Conservation (phyloP, 768 basidiomycete genomes). For the Mycena epipterygia region DNA sequence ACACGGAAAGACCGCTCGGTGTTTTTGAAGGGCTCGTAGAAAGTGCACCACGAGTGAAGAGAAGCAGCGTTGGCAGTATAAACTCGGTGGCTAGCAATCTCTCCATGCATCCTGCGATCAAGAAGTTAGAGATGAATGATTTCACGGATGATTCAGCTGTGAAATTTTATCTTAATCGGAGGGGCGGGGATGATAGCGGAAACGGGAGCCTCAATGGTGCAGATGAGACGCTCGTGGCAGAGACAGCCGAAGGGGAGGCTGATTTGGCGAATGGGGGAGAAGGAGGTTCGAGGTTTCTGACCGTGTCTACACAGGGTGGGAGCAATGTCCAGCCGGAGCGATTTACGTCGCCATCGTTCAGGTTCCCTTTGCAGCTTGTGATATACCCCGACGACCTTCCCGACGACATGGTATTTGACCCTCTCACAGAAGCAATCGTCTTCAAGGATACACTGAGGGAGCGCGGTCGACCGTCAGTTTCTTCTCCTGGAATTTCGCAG, state of each 20-base stretch:
- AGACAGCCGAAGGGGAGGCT: conserved; percentile 48
- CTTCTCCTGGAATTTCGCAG: conserved; percentile 69
- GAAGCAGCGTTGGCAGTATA: conserved; percentile 94
- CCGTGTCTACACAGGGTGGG: conserved; percentile 52
- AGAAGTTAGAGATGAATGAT: conserved; percentile 95
- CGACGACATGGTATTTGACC: conserved; percentile 95
- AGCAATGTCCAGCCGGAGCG: conserved; percentile 74
- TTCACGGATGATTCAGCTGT: conserved; percentile 97
- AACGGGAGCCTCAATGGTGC: conserved; percentile 59
- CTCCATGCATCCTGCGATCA: conserved; percentile 95
- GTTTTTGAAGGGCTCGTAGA: conserved; percentile 91
- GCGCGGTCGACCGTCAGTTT: conserved; percentile 55
- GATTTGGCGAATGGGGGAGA: conserved; percentile 27
- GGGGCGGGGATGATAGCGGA: conserved; percentile 50
- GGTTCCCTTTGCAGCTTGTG: conserved; percentile 89
- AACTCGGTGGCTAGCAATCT: conserved; percentile 94
- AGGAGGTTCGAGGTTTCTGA: conserved; percentile 55
- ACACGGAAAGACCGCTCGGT: conserved; percentile 85
- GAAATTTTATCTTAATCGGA: conserved; percentile 94
- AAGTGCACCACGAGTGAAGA: conserved; percentile 88
- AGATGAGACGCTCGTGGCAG: conserved; percentile 58
- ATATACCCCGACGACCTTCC: conserved; percentile 94
- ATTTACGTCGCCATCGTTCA: conserved; percentile 85
- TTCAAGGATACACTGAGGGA: conserved; percentile 82
- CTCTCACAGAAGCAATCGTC: conserved; percentile 93